Evolutionary conservation across 805 yeast genomes (phyloP), one percentile per base, ranked within the genome.

Genomic region (Tetrapisispora nanseiensis): DNA sequence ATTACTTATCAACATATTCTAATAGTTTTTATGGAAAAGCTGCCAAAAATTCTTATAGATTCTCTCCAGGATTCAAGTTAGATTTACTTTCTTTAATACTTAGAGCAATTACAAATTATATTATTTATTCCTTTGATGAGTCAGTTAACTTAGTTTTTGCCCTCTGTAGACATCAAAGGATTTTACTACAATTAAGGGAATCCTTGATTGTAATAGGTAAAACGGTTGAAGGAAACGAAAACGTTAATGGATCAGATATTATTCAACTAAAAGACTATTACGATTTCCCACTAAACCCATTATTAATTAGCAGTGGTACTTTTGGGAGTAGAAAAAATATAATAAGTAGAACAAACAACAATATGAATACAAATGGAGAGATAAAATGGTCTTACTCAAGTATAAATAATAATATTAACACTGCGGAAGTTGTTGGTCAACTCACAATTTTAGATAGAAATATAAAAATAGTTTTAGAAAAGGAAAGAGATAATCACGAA

Each of bases 51-150:
- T 45, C 7, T 21, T 39, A 34, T 51, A 47, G 41, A 32, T 33
- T 9, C 23, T 51, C 58, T 12, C 64, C 63, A 2, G 59, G 62
- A 10, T 50, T 65, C 42, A 73, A 80, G 50, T 55, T 76, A 7
- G 86, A 80, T 47, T 54, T 74, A 30, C 55, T 82, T 23, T 80
- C 87, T 0, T 56, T 82, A 11, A 32, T 82, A n/a, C 47, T 81
- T 5, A 66, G 83, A 40, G 64, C 82, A 1, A 56, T 80, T 3
- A 68, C 78, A 38, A 74, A 73, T 20, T 68, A 78, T 4, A 62
- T 75, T 3, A 56, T 72, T n/a, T 68, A 77, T 36, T 54, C 66
- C 49, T 79, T 77, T 6, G 59, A 60, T 20, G 75, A 76, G 24
- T 72, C 81, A 1, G 59, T 78, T 43, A 71, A 77, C 56, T 60